Base-by-base conservation (phyloP, 768 basidiomycete species). In the Phylloporus sp. region DNA sequence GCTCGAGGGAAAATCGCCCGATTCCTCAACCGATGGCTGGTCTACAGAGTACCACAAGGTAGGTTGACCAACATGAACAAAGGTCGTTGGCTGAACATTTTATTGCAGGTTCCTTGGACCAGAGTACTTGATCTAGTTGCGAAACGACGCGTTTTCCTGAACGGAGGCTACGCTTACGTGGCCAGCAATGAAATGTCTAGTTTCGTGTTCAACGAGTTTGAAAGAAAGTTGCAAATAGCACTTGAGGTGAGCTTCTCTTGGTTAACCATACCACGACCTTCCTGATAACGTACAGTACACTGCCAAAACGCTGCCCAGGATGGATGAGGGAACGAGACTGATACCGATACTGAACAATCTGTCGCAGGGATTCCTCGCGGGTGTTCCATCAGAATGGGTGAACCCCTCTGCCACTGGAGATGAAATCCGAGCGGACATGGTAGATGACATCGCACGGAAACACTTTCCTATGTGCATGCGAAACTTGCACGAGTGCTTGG, bases 401-500 rank as follows among this genome's bases (percentile, higher is more conserved):
- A 76, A 71, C 38, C 71, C 75, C 18, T 71, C 78, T 11, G 71
- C 76, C 10, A 73, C 70, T 24, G 77, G 77, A 0, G 81, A 84
- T 24, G 78, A 78, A 36, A 82, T 98, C 54, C 93, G 80, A 48
- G 94, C 94, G 1, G 95, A 96, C 42, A 94, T 95, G 93, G 75
- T 99, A 2, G 89, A 96, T 58, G 84, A 84, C 26, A 69, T 98
- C 23, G 82, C 93, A 0, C 74, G 70, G 56, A 86, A 85, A 64
- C 91, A 97, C 63, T 98, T 91, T 78, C 96, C 96, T 1, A 71
- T 91, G 55, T 99, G 96, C 64, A 96, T 96, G 93, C 82, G 90
- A 40, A 84, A 84, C 55, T 69, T 96, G 42, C 93, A 97, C 60
- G 87, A 88, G 43, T 80, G 72, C 42, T 69, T 97, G 47, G 75